A percentile compares a stretch with the other conserved stretches of the same genome.
Evolutionary conservation across 495 filamentous ascomycete species (phyloP).

Genomic region (Neurospora intermedia): DNA sequence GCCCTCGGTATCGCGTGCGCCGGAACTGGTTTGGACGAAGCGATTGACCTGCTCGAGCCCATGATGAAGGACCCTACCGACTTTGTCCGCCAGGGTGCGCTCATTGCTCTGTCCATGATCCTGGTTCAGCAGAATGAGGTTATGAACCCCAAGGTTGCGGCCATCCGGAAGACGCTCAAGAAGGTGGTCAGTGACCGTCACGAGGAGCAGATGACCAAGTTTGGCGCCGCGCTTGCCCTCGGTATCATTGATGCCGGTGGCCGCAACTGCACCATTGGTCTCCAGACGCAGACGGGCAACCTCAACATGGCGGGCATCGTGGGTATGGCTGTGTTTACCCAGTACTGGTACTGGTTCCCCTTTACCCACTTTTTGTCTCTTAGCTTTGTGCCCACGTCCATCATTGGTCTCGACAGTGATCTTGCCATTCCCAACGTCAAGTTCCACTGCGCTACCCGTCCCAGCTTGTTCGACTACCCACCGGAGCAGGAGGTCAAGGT

Average conservation of each 20-base stretch:
- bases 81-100: slow-evolving; percentile 95
- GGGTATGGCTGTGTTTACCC: slow-evolving; percentile 94
- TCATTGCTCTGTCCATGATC: slow-evolving; percentile 94
- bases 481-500: slow-evolving; percentile 90
- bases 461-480: slow-evolving; percentile 95
- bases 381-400: slow-evolving; percentile 84
- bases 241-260: slow-evolving; percentile 98
- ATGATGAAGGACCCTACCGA: slow-evolving; percentile 99
- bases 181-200: slow-evolving; percentile 92
- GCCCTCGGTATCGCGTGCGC: slow-evolving; percentile 96
- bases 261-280: slow-evolving; percentile 93
- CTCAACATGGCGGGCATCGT: slow-evolving; percentile 96
- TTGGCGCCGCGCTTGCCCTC: slow-evolving; percentile 84
- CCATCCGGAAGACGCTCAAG: slow-evolving; percentile 72
- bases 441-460: slow-evolving; percentile 86
- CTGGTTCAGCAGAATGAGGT: slow-evolving; percentile 94
- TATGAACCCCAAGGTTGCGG: slow-evolving; percentile 82
- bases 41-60: slow-evolving; percentile 91
- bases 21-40: slow-evolving; percentile 92
- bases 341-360: slow-evolving; percentile 99
- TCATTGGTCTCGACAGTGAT: slow-evolving; percentile 89
- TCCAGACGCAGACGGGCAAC: slow-evolving; percentile 96
- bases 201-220: slow-evolving; percentile 99
- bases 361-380: slow-evolving; percentile 94
- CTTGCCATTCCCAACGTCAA: slow-evolving; percentile 93